Conservation (phyloP, 2,329 filamentous ascomycete species). For the Sordariomycetes sp. region DNA sequence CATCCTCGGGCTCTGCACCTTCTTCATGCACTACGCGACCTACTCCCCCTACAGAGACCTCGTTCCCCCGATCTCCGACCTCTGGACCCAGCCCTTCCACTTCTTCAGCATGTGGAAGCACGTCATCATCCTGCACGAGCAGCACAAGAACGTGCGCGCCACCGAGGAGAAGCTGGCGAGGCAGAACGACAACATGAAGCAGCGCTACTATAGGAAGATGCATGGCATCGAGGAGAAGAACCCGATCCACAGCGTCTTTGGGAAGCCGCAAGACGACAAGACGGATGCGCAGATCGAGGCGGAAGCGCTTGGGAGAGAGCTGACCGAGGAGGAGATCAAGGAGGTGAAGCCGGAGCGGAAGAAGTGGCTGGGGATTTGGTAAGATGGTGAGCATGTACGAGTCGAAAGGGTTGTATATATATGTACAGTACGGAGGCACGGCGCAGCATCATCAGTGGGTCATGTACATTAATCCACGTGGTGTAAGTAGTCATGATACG, state of each 20-base stretch:
- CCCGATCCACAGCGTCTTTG: conserved; percentile 38
- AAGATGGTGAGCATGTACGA: conserved; percentile 14
- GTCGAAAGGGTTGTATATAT: no score
- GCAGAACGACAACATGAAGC: conserved; percentile 81
- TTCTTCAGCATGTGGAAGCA: conserved; percentile 58
- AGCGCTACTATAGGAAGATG: conserved; percentile 74
- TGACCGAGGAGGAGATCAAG: conserved; percentile 16
- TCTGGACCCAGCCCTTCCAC: conserved; percentile 59
- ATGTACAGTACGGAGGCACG: background rate
- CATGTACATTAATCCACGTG: background rate
- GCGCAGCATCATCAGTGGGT: no score
- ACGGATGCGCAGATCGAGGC: conserved; percentile 26
- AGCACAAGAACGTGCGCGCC: conserved; percentile 59
- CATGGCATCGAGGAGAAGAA: conserved; percentile 67
- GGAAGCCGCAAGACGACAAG: conserved; percentile 21
- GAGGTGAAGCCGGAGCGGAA: conserved; percentile 36
- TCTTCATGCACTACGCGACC: conserved; percentile 67
- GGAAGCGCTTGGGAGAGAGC: conserved; percentile 23
- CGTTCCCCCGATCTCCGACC: conserved; percentile 61
- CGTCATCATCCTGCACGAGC: conserved; percentile 68
- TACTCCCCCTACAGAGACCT: conserved; percentile 74
- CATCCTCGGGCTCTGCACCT: conserved; percentile 61
- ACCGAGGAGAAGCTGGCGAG: conserved; percentile 63
- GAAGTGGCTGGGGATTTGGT: conserved; percentile 83
- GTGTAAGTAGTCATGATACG: background rate